Conservation (phyloP, 768 basidiomycete species). For the Termitomyces sp. region DNA sequence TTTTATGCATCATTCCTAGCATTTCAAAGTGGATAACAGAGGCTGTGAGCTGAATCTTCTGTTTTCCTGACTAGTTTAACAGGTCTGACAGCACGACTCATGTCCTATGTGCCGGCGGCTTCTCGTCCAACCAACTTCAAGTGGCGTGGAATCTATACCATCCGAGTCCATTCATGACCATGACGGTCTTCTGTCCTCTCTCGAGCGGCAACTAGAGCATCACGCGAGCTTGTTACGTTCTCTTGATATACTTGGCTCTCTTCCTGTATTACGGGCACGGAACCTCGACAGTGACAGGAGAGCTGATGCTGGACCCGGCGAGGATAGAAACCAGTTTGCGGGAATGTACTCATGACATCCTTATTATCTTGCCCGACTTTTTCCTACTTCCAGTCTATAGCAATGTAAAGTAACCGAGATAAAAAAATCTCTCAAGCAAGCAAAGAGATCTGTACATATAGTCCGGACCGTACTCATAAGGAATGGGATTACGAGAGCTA, state of each 20-base stretch:
- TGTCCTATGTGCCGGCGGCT: conserved; percentile 61
- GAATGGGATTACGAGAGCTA: background rate
- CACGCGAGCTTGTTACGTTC: conserved; percentile 8
- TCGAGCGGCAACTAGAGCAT: conserved; percentile 9
- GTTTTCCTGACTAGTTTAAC: background rate
- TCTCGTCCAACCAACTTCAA: conserved; percentile 26
- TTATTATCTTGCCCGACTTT: background rate
- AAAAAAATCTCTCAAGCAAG: conserved; percentile 8
- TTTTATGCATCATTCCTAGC: conserved; percentile 27
- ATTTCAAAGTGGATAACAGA: conserved; percentile 59
- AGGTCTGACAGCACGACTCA: conserved; percentile 44
- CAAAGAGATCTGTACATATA: background rate
- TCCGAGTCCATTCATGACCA: conserved; percentile 9
- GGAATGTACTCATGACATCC: conserved; percentile 56
- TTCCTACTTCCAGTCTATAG: background rate
- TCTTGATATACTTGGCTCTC: conserved; percentile 1
- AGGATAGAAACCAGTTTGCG: conserved; percentile 31
- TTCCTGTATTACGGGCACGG: background rate
- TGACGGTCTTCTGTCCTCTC: background rate
- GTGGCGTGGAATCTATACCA: background rate
- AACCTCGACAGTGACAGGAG: background rate
- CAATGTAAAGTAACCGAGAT: background rate
- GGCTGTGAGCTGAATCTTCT: conserved; percentile 36
- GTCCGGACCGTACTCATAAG: background rate
- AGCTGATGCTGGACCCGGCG: background rate